Base-by-base conservation (phyloP, 1,284 basidiomycete species). In the Sporisorium iseilematis-ciliati region DNA sequence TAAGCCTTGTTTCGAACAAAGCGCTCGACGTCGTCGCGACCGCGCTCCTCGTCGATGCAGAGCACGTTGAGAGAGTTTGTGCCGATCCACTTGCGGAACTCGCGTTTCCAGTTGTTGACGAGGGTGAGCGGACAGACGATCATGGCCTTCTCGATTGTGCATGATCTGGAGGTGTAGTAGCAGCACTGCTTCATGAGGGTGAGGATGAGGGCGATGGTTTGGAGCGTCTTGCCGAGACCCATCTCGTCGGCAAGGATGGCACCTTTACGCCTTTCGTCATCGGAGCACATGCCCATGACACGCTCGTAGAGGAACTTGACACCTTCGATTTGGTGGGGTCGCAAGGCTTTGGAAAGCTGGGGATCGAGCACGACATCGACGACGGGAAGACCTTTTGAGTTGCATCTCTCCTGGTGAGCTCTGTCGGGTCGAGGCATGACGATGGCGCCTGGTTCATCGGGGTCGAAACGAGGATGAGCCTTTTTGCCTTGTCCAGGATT, bases 161-260 rank as follows among this genome's bases (percentile, higher is more conserved):
- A 69, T 1, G 73, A 60, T 4, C 54, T 54, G 11, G 79, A 57
- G 1, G 81, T 74, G 51, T 80, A 84, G 61, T 84, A 84, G 75
- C 82, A 83, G 46, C 43, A 77, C 50, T 82, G 72, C 64, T 78
- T 77, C 33, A 83, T 71, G 26, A 83, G 68, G 11, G 81, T 84
- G 21, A 80, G 54, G 35, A 83, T 57, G n/a, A 84, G 66, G 0
- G 82, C 67, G 58, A 84, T 84, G 26, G 82, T 84, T 51, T 84
- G 82, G 18, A 84, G 70, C 3, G 82, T 83, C 65, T 82, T 81
- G 48, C 75, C 67, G 38, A 70, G 65, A 42, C 96, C 96, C 96
- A 99, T 99, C 86, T 97, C 96, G 84, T 99, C 96, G 0, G 97
- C 96, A 92, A 99, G 95, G 84, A 99, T 99, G 82, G 94, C 97